These are phyloP conservation scores for Teratosphaeria epicoccoides DNA, from an alignment of 2,329 filamentous ascomycete species.

Conservation along the genomic window DNA sequence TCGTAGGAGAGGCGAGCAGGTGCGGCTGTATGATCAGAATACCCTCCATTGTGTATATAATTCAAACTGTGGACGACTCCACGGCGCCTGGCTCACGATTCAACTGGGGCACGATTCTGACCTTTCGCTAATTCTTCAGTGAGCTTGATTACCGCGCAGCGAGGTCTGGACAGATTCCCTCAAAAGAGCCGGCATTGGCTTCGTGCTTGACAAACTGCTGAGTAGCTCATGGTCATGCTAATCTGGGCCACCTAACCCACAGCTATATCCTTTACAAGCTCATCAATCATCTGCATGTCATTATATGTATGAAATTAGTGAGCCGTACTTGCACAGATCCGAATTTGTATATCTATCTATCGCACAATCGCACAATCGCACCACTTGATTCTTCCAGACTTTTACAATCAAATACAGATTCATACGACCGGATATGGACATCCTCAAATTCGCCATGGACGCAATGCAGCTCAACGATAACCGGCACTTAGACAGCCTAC, in stretches of 20 bases:
- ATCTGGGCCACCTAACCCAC: background rate
- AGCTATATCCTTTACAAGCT: background rate
- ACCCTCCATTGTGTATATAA: background rate
- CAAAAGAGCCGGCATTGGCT: no score
- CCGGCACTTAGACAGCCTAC: background rate
- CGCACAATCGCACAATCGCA: background rate
- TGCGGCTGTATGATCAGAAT: slow-evolving; percentile 2
- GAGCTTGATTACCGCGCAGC: no score
- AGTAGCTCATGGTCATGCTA: background rate
- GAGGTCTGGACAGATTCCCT: no score
- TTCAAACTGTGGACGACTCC: background rate
- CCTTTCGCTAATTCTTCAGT: no score
- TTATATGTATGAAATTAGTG: background rate
- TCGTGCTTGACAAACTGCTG: no score
- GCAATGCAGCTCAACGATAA: background rate
- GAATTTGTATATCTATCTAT: background rate
- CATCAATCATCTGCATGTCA: background rate
- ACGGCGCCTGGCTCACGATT: background rate
- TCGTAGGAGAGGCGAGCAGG: slow-evolving; percentile 1
- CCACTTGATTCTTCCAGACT: background rate
- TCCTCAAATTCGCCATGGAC: background rate
- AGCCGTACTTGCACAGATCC: background rate
- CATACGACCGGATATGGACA: background rate
- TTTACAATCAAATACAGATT: background rate
- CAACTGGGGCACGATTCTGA: no score